Percentiles rank a stretch among this genome's conserved stretches.
Evolutionary conservation across 2,329 filamentous ascomycete genomes (phyloP).

Genomic region (Ophiocordyceps camponoti-floridani): DNA sequence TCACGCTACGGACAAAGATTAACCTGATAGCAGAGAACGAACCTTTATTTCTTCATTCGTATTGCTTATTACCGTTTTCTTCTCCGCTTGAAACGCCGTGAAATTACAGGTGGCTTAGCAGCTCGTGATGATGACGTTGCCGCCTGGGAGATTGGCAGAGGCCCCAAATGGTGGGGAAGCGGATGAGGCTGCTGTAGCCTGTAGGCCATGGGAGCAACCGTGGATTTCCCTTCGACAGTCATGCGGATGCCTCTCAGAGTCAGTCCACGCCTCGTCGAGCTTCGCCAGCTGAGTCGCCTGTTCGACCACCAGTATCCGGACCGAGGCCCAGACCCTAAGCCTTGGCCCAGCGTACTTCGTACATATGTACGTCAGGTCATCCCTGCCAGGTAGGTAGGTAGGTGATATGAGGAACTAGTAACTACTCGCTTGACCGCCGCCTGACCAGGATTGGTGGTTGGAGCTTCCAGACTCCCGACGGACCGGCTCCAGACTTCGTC

Average conservation of each 20-base stretch:
- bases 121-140: slow-evolving; percentile 3
- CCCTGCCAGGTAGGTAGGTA: background rate
- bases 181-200: background rate
- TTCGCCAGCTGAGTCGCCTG: background rate
- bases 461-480: background rate
- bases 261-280: background rate
- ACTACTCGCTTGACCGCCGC: background rate
- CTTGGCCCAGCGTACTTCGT: too few species aligned
- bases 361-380: too few species aligned
- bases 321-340: too few species aligned
- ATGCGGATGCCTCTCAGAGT: background rate
- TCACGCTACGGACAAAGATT: background rate
- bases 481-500: background rate
- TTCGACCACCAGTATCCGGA: background rate
- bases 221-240: background rate
- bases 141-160: background rate
- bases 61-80: background rate
- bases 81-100: background rate
- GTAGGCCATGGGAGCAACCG: background rate
- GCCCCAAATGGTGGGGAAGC: background rate
- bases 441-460: background rate
- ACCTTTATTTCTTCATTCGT: background rate
- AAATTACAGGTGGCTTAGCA: slow-evolving; percentile 1
- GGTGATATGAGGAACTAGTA: background rate
- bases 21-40: too few species aligned